Conservation (phyloP, 257 asterid genomes). For the Nyctanthes arbortristis region DNA sequence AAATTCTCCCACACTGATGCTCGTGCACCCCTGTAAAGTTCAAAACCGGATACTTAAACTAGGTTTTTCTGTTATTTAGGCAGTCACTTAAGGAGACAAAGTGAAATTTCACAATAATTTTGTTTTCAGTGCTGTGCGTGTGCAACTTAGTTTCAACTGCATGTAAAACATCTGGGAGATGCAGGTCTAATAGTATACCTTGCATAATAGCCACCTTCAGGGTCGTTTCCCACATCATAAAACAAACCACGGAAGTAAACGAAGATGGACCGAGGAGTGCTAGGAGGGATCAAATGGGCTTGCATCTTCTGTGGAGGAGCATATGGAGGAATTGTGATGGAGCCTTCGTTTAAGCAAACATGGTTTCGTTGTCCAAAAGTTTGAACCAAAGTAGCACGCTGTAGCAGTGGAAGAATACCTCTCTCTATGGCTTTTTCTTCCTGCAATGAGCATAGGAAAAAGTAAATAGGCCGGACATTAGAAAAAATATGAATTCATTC, state of each 20-base stretch:
- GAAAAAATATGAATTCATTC: not conserved
- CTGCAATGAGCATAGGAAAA: slow-evolving; percentile 33
- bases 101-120: too few species aligned
- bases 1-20: slow-evolving; percentile 92
- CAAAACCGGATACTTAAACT: not conserved
- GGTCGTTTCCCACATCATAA: slow-evolving; percentile 73
- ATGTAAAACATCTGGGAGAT: not conserved
- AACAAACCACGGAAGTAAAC: slow-evolving; percentile 84
- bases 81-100: too few species aligned
- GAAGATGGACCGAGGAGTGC: slow-evolving; percentile 78
- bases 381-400: slow-evolving; percentile 77
- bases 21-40: slow-evolving; percentile 66
- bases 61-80: not conserved
- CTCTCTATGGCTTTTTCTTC: slow-evolving; percentile 87
- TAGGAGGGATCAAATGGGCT: slow-evolving; percentile 76
- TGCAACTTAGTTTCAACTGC: not conserved
- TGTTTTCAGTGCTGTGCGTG: too few species aligned
- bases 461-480: not conserved
- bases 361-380: slow-evolving; percentile 87
- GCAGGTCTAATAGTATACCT: slow-evolving; percentile 37
- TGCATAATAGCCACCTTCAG: slow-evolving; percentile 91
- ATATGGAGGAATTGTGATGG: slow-evolving; percentile 80
- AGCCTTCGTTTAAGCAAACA: slow-evolving; percentile 75
- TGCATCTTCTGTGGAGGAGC: slow-evolving; percentile 91
- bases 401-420: slow-evolving; percentile 72